Percentiles rank a stretch among this genome's conserved stretches.
Conservation (phyloP, 2,329 filamentous ascomycete species). For the Rutstroemia sp. region DNA sequence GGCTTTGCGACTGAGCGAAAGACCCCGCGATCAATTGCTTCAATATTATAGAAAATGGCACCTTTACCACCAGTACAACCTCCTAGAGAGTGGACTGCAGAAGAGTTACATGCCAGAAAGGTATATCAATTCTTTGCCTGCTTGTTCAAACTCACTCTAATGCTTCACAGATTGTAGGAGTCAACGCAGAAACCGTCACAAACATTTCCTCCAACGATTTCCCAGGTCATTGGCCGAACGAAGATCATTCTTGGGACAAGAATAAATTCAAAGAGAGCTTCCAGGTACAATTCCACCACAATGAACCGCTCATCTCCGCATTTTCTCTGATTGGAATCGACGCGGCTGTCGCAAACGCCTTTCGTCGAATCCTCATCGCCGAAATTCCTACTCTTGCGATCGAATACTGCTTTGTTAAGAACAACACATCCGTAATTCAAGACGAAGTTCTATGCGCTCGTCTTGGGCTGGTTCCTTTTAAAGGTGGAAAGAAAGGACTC, state of each 20-base stretch:
- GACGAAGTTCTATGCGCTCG: slow-evolving; percentile 92
- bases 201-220: slow-evolving; percentile 87
- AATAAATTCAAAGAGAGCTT: slow-evolving; percentile 65
- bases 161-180: slow-evolving; percentile 61
- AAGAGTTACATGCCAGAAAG: slow-evolving; percentile 53
- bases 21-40: neutral
- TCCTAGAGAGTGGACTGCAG: slow-evolving; percentile 28
- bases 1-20: slow-evolving; percentile 6
- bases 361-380: slow-evolving; percentile 89
- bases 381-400: slow-evolving; percentile 94
- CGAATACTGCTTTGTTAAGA: slow-evolving; percentile 85
- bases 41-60: slow-evolving; percentile 1
- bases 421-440: slow-evolving; percentile 97
- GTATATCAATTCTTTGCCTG: slow-evolving; percentile 31
- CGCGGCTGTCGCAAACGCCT: slow-evolving; percentile 90
- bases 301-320: slow-evolving; percentile 66
- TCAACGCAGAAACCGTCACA: slow-evolving; percentile 85
- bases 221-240: slow-evolving; percentile 82
- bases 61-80: slow-evolving; percentile 19
- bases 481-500: slow-evolving; percentile 69
- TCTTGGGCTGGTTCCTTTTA: slow-evolving; percentile 84
- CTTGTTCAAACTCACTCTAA: slow-evolving; percentile 4
- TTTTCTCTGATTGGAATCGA: slow-evolving; percentile 93
- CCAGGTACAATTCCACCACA: slow-evolving; percentile 75
- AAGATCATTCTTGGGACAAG: slow-evolving; percentile 75